phyloP scores from a whole-genome alignment of 768 basidiomycete genomes.

The Phylloporus sp. region DNA sequence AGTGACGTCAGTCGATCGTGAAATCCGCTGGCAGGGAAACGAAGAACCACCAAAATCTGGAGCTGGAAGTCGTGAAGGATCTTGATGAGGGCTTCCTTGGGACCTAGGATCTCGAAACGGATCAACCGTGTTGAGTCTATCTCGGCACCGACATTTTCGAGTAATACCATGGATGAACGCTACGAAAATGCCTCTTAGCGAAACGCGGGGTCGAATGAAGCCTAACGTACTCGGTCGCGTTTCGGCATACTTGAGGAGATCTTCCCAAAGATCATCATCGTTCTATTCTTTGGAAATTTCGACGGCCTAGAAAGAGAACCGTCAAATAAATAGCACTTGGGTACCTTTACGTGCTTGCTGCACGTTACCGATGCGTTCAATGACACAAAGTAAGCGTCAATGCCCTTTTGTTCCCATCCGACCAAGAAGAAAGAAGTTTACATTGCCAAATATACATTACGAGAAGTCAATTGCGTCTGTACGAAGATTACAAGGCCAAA shows the following conservation, averaged over 20 bases:
- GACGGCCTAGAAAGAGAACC: conserved; percentile 59
- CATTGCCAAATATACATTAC: no score
- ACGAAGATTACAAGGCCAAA: no score
- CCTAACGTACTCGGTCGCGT: conserved; percentile 69
- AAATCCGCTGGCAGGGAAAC: not conserved
- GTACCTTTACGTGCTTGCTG: conserved; percentile 52
- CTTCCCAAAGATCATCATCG: conserved; percentile 97
- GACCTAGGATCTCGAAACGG: conserved; percentile 88
- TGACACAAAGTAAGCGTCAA: conserved; percentile 90
- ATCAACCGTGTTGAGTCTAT: conserved; percentile 94
- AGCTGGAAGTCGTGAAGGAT: conserved; percentile 95
- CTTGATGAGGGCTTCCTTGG: conserved; percentile 93
- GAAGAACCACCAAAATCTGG: conserved; percentile 74
- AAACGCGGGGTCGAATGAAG: not conserved
- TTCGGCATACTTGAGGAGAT: conserved; percentile 90
- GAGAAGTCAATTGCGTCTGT: no score
- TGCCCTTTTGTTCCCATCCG: conserved; percentile 98
- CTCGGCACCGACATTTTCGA: conserved; percentile 95
- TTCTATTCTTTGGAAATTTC: conserved; percentile 97
- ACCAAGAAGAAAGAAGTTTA: conserved; percentile 92
- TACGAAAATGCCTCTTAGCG: conserved; percentile 24
- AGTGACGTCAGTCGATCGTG: not conserved
- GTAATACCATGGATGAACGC: conserved; percentile 91
- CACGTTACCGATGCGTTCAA: conserved; percentile 91
- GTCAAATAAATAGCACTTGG: not conserved